Evolutionary conservation across 352 stramenopile species (phyloP).

Genomic region (Pythium dissotocum): DNA sequence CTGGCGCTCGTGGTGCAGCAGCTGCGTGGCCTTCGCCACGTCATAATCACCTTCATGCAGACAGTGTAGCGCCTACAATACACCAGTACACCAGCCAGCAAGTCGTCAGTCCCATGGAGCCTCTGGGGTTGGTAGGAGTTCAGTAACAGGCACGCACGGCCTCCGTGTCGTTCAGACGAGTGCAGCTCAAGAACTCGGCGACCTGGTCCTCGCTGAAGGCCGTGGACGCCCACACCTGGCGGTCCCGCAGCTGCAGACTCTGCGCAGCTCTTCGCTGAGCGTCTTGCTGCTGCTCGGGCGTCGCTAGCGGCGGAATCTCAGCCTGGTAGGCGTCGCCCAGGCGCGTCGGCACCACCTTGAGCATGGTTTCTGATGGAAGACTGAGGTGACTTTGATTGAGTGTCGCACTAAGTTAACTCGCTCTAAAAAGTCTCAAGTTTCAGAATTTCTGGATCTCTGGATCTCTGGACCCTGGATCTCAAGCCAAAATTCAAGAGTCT

Average conservation of each 20-base stretch:
- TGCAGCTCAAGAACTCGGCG: conserved; percentile 50
- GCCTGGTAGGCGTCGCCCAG: conserved; percentile 46
- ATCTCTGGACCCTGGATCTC: not conserved
- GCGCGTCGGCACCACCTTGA: conserved; percentile 31
- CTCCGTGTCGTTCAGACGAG: conserved; percentile 56
- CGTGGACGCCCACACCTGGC: conserved; percentile 45
- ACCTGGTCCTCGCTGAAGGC: conserved; percentile 39
- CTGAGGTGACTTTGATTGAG: not conserved
- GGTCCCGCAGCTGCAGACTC: conserved; percentile 17
- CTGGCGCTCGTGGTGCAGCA: conserved; percentile 41
- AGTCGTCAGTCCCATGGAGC: not conserved
- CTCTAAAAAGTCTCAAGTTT: not conserved
- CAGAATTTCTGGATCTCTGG: conserved; percentile 1
- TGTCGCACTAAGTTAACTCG: conserved; percentile 13
- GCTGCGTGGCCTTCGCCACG: conserved; percentile 35
- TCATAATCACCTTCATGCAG: conserved; percentile 62
- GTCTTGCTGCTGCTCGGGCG: conserved; percentile 27
- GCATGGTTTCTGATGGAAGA: conserved; percentile 15
- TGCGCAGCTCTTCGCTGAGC: not conserved
- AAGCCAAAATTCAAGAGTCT: not conserved
- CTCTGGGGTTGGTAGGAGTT: not conserved
- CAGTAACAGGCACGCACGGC: conserved; percentile 33
- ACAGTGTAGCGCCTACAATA: conserved; percentile 54
- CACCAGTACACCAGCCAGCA: not conserved
- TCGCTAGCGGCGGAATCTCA: conserved; percentile 52